phyloP scores from a whole-genome alignment of 768 basidiomycete genomes.

The Panellus pusillus region DNA sequence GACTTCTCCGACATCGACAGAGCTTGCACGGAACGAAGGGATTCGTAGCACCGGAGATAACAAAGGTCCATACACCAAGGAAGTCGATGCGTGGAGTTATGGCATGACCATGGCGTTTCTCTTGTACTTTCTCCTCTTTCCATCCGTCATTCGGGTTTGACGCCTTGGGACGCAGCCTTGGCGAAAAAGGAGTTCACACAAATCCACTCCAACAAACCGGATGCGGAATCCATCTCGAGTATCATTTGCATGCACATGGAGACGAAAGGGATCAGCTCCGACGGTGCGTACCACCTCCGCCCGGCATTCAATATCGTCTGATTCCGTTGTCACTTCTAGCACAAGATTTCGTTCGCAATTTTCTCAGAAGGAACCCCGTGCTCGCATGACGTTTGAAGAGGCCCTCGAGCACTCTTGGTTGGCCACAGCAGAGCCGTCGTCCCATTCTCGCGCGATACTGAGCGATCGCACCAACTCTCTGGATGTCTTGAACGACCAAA shows the following conservation, averaged over 20 bases:
- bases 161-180: too few species aligned
- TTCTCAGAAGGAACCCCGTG: background rate
- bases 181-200: background rate
- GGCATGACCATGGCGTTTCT: background rate
- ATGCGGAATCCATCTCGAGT: too few species aligned
- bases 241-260: background rate
- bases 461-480: too few species aligned
- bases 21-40: background rate
- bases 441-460: background rate
- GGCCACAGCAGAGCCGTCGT: background rate
- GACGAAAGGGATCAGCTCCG: background rate
- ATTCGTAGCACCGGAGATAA: background rate
- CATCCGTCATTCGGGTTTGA: background rate
- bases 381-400: constrained; percentile 2
- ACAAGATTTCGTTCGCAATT: background rate
- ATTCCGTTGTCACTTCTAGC: background rate
- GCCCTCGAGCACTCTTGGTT: background rate
- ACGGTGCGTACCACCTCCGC: background rate
- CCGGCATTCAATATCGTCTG: too few species aligned
- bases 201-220: background rate
- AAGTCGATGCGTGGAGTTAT: background rate
- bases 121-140: background rate
- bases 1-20: background rate
- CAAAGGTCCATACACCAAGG: background rate
- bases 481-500: too few species aligned